phyloP scores from a whole-genome alignment of 192 early-diverging fungal genomes.

The Endogone sp. region DNA sequence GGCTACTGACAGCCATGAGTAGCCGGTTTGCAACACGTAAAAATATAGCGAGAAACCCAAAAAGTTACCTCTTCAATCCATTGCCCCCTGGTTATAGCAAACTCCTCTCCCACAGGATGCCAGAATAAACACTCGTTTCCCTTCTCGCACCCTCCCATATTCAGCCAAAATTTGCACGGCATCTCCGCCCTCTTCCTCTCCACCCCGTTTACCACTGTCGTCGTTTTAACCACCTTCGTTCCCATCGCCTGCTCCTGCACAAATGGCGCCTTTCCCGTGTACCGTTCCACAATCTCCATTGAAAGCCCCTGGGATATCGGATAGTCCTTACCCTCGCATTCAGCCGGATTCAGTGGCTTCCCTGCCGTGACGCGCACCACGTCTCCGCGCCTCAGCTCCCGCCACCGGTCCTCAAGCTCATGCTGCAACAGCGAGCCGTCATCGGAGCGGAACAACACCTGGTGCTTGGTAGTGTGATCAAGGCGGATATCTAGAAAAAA shows the following conservation, averaged over 20 bases:
- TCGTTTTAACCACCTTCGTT: background rate
- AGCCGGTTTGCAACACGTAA: no score
- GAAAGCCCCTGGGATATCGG: conserved; percentile 9
- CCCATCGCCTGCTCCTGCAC: background rate
- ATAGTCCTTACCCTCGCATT: conserved; percentile 2
- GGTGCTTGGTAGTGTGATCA: conserved; percentile 11
- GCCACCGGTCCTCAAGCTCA: conserved; percentile 13
- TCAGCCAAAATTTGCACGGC: background rate
- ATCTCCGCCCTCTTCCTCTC: background rate
- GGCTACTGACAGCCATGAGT: no score
- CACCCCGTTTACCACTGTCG: background rate
- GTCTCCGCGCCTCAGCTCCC: conserved; percentile 9
- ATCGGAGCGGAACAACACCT: conserved; percentile 41
- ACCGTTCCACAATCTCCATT: background rate
- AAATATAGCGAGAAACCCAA: no score
- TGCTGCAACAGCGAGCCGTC: conserved; percentile 19
- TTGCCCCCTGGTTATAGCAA: conserved; percentile 17
- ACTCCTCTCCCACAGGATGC: conserved; percentile 25
- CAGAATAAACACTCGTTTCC: conserved; percentile 21
- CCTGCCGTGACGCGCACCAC: conserved; percentile 15
- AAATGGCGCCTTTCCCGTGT: background rate
- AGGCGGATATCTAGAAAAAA: conserved; percentile 32
- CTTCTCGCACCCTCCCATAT: background rate
- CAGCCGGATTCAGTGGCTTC: conserved; percentile 6
- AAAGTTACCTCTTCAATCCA: conserved; percentile 39